Conservation (phyloP, 306 rosid species). For the Citrullus amarus region DNA sequence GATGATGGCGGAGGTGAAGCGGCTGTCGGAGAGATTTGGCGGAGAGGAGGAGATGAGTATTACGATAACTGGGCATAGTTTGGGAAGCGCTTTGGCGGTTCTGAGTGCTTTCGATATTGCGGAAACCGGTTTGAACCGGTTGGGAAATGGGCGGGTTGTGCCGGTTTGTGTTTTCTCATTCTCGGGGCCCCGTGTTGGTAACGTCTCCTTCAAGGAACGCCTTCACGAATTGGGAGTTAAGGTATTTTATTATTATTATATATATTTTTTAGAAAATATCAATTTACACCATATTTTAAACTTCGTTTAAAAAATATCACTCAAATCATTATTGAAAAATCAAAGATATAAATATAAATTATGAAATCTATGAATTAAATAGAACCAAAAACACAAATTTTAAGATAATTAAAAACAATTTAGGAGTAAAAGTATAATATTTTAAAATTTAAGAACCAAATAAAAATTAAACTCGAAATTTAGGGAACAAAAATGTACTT, state of each 20-base stretch:
- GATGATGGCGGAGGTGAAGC: slow-evolving; percentile 39
- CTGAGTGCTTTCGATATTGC: slow-evolving; percentile 56
- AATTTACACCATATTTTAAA: too few species aligned
- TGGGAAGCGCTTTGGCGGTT: slow-evolving; percentile 66
- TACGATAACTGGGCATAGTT: slow-evolving; percentile 68
- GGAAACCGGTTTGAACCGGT: slow-evolving; percentile 45
- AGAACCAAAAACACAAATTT: too few species aligned
- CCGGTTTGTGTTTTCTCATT: slow-evolving; percentile 49
- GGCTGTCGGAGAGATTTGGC: slow-evolving; percentile 28
- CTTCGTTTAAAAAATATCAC: too few species aligned
- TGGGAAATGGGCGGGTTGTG: slow-evolving; percentile 23
- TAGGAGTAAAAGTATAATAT: too few species aligned
- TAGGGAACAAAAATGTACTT: too few species aligned
- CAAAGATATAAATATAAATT: too few species aligned
- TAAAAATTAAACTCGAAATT: too few species aligned
- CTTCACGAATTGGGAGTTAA: slow-evolving; percentile 46
- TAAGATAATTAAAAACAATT: too few species aligned
- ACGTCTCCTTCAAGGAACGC: slow-evolving; percentile 55
- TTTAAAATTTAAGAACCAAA: too few species aligned
- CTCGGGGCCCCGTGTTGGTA: slow-evolving; percentile 87
- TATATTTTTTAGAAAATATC: too few species aligned
- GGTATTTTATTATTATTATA: slow-evolving; percentile 10
- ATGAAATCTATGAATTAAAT: too few species aligned
- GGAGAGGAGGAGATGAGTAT: slow-evolving; percentile 48
- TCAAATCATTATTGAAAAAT: too few species aligned